Evolutionary conservation across 768 basidiomycete genomes (phyloP).

Genomic region (Lactarius psammicola): DNA sequence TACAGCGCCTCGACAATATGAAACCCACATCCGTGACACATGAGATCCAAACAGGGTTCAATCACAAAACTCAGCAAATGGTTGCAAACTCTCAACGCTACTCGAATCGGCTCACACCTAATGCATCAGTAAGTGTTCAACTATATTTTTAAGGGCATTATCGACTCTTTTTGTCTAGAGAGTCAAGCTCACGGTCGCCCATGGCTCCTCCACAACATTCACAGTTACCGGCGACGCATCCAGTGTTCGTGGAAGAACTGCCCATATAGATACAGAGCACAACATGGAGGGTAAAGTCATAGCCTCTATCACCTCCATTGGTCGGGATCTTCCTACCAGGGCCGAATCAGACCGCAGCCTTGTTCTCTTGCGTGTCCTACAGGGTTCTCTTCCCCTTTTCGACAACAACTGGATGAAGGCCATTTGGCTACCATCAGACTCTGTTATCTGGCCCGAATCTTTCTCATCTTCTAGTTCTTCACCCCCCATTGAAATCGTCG

Average conservation of each 20-base stretch:
- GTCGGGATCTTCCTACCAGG: conserved; percentile 54
- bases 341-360: conserved; percentile 49
- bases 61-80: conserved; percentile 20
- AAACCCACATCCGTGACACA: conserved; percentile 17
- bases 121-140: background rate
- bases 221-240: conserved; percentile 31
- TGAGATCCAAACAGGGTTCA: conserved; percentile 19
- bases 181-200: conserved; percentile 30
- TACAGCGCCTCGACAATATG: conserved; percentile 11
- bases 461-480: conserved; percentile 32
- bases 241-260: conserved; percentile 23
- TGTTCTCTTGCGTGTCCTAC: conserved; percentile 38
- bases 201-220: conserved; percentile 30
- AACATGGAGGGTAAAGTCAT: conserved; percentile 36
- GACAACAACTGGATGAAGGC: conserved; percentile 41
- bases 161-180: background rate
- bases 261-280: conserved; percentile 31
- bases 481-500: conserved; percentile 28
- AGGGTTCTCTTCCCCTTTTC: conserved; percentile 35
- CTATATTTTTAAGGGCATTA: background rate
- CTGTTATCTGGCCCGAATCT: conserved; percentile 41
- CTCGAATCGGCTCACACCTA: conserved; percentile 10
- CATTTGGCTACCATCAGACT: conserved; percentile 37
- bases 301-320: conserved; percentile 47
- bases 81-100: conserved; percentile 20